phyloP scores from a whole-genome alignment of 2,329 filamentous ascomycete genomes.

The Harringtonia aguacate region DNA sequence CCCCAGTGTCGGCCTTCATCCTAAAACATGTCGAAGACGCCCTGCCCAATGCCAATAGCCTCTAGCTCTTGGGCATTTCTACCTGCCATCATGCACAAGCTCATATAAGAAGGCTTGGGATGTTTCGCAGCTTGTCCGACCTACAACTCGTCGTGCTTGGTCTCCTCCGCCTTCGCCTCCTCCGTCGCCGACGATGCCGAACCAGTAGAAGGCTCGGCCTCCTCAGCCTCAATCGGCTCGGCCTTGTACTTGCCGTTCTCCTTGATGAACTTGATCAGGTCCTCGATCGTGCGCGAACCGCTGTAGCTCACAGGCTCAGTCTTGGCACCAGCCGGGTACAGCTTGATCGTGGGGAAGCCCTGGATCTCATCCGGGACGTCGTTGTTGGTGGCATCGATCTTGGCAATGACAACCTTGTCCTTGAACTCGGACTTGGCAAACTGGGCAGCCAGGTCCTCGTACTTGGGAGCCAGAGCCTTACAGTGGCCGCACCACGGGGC shows the following conservation, averaged over 20 bases:
- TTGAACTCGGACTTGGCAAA: conserved; percentile 73
- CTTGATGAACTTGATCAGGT: conserved; percentile 83
- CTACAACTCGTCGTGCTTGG: conserved; percentile 68
- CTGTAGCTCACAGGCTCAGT: conserved; percentile 73
- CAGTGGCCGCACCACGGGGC: conserved; percentile 99
- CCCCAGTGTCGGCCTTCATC: too few species aligned
- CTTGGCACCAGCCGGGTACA: conserved; percentile 89
- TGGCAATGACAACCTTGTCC: conserved; percentile 83
- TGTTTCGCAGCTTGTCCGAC: background rate
- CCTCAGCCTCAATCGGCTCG: conserved; percentile 41
- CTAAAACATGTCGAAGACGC: too few species aligned
- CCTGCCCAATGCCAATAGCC: too few species aligned
- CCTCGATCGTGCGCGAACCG: conserved; percentile 80
- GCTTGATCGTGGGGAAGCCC: conserved; percentile 98
- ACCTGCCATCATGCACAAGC: too few species aligned
- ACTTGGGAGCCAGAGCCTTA: conserved; percentile 95
- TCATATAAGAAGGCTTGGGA: too few species aligned
- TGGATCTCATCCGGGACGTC: conserved; percentile 94
- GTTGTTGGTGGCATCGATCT: conserved; percentile 93
- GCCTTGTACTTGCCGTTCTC: conserved; percentile 90
- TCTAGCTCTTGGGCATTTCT: too few species aligned
- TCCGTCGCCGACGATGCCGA: conserved; percentile 25
- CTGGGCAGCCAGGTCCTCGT: conserved; percentile 76
- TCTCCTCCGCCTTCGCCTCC: conserved; percentile 29
- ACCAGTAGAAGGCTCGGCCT: background rate